Evolutionary conservation across 192 early-diverging fungal species (phyloP).

Genomic region (Linderina pennispora): DNA sequence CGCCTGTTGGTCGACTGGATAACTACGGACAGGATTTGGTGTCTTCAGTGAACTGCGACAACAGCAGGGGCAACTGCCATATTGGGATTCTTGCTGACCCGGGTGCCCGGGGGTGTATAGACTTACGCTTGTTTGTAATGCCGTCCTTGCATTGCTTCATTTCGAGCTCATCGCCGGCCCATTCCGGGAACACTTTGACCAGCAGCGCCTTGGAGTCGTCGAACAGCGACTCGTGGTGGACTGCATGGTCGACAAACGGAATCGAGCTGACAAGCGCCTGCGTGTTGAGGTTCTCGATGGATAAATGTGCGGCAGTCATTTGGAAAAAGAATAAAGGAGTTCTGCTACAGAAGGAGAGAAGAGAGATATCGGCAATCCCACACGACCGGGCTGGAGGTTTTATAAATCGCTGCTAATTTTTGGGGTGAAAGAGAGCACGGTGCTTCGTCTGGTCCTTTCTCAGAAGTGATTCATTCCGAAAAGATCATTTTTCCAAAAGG

Average conservation of each 20-base stretch:
- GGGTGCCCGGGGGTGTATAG: no score
- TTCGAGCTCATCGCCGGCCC: constrained; percentile 51
- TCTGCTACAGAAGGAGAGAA: neutral
- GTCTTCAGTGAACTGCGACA: constrained; percentile 1
- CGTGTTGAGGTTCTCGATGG: constrained; percentile 1
- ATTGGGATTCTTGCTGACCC: no score
- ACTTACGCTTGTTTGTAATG: constrained; percentile 69
- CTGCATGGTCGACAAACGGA: constrained; percentile 21
- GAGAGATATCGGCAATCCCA: no score
- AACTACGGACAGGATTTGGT: constrained; percentile 35
- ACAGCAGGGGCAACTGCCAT: neutral
- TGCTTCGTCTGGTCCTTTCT: no score
- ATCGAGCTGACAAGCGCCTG: constrained; percentile 25
- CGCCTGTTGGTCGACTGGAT: constrained; percentile 62
- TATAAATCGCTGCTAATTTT: no score
- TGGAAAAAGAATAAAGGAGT: neutral
- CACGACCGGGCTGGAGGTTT: no score
- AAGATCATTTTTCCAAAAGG: no score
- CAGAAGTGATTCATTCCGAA: no score
- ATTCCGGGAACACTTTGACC: constrained; percentile 53
- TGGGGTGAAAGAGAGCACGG: no score
- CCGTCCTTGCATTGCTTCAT: constrained; percentile 72
- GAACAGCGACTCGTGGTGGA: constrained; percentile 53
- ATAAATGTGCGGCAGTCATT: constrained; percentile 29
- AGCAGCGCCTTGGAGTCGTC: constrained; percentile 56